Conservation (phyloP, 768 basidiomycete genomes). For the Suillus subaureus region DNA sequence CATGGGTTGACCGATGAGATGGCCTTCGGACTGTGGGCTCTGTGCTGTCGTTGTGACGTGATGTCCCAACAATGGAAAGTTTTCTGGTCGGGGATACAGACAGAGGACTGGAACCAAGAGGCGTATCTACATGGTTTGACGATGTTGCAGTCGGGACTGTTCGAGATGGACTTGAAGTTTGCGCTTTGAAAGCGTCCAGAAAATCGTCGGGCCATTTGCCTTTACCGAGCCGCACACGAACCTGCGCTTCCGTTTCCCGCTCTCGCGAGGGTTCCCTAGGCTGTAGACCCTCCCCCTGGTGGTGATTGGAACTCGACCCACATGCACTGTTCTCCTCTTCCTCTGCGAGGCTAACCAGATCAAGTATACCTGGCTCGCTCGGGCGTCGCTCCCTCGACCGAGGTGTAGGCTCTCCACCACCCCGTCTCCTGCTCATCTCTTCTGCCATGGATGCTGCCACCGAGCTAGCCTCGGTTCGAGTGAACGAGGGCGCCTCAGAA, state of each 20-base stretch:
- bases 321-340: slow-evolving; percentile 61
- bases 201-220: slow-evolving; percentile 88
- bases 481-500: slow-evolving; percentile 64
- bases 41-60: slow-evolving; percentile 47
- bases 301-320: slow-evolving; percentile 45
- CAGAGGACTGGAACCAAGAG: slow-evolving; percentile 35
- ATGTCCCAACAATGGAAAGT: slow-evolving; percentile 51
- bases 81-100: slow-evolving; percentile 55
- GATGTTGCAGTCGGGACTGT: slow-evolving; percentile 25
- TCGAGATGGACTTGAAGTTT: slow-evolving; percentile 31
- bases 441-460: slow-evolving; percentile 54
- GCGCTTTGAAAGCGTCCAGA: slow-evolving; percentile 54
- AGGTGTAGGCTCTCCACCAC: slow-evolving; percentile 24
- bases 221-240: slow-evolving; percentile 62
- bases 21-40: slow-evolving; percentile 56
- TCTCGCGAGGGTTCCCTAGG: slow-evolving; percentile 23
- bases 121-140: slow-evolving; percentile 22
- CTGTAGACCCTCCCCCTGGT: slow-evolving; percentile 23
- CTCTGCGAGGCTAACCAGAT: slow-evolving; percentile 70
- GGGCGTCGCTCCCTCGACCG: slow-evolving; percentile 57
- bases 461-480: slow-evolving; percentile 62
- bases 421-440: slow-evolving; percentile 41
- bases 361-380: slow-evolving; percentile 62
- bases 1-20: slow-evolving; percentile 65
- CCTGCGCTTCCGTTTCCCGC: slow-evolving; percentile 32